A percentile compares a stretch with the other conserved stretches of the same genome.
phyloP scores from a whole-genome alignment of 2,329 filamentous ascomycete genomes.

The Cadophora gregata region DNA sequence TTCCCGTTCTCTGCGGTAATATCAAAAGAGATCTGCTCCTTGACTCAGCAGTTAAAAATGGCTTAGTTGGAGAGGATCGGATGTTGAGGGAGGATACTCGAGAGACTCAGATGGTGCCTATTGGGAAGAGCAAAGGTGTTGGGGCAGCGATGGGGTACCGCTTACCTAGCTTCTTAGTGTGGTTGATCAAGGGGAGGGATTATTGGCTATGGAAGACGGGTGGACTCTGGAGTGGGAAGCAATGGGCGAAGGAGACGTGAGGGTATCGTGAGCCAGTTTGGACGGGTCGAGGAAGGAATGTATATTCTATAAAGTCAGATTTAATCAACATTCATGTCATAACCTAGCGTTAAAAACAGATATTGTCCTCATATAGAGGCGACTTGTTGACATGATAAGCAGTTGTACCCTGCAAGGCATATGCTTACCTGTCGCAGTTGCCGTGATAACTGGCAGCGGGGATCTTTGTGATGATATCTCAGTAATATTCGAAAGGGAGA shows the following conservation, averaged over 20 bases:
- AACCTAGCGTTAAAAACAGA: not conserved
- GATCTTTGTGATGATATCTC: too few species aligned
- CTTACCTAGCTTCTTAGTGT: constrained; percentile 53
- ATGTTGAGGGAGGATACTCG: constrained; percentile 50
- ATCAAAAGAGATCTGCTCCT: constrained; percentile 56
- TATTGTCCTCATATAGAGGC: not conserved
- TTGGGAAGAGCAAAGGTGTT: constrained; percentile 53
- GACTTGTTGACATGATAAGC: not conserved
- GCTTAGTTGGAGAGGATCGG: constrained; percentile 40
- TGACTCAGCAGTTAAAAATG: constrained; percentile 40
- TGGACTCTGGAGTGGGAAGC: constrained; percentile 56
- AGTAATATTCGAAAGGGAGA: too few species aligned
- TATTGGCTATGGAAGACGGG: constrained; percentile 58
- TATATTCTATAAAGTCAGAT: not conserved
- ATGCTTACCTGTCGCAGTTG: too few species aligned
- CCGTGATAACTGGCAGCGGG: too few species aligned
- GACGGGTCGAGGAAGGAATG: not conserved
- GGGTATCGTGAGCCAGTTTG: not conserved
- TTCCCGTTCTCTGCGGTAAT: constrained; percentile 54
- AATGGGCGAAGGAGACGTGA: constrained; percentile 54
- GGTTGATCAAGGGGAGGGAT: constrained; percentile 57
- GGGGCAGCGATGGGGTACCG: constrained; percentile 51
- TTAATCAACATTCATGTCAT: not conserved
- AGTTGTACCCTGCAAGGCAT: not conserved
- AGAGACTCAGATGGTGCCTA: constrained; percentile 55